Percentiles rank a stretch among this genome's conserved stretches.
Conservation (phyloP, 495 filamentous ascomycete genomes). For the Aspergillus heteromorphus region DNA sequence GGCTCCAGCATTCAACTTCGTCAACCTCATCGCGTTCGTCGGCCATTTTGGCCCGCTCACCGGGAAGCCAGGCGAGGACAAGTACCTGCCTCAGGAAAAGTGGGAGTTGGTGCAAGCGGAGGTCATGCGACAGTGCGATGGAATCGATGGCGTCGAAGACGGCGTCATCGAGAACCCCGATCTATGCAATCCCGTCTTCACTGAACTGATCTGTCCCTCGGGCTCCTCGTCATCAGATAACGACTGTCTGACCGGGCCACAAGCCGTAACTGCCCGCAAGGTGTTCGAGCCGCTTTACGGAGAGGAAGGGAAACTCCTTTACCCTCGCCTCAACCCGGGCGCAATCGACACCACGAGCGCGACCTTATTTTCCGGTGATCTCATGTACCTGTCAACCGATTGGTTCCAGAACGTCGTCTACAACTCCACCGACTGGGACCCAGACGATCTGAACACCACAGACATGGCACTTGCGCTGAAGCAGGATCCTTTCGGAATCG, state of each 20-base stretch:
- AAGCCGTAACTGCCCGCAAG: conserved; percentile 49
- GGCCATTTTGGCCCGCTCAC: conserved; percentile 48
- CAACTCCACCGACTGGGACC: conserved; percentile 44
- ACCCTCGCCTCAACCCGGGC: conserved; percentile 49
- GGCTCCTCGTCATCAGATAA: no score
- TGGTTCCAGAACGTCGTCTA: conserved; percentile 54
- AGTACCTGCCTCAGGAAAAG: conserved; percentile 45
- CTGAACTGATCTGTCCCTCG: conserved; percentile 45
- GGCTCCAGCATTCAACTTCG: conserved; percentile 46
- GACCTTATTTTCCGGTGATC: no score
- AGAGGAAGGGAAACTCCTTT: conserved; percentile 47
- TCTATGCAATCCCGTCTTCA: conserved; percentile 51
- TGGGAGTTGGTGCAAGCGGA: conserved; percentile 52
- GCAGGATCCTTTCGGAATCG: conserved; percentile 44
- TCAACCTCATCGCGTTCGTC: conserved; percentile 49
- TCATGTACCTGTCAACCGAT: no score
- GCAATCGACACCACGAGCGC: no score
- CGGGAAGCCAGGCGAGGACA: conserved; percentile 38
- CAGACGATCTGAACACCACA: conserved; percentile 29
- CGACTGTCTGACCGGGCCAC: conserved; percentile 50
- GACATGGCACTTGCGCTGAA: conserved; percentile 32
- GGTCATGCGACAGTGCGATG: conserved; percentile 61
- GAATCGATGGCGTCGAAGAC: conserved; percentile 56
- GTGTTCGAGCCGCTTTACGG: conserved; percentile 51
- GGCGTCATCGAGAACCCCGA: conserved; percentile 59